A percentile compares a stretch with the other conserved stretches of the same genome.
Conservation (phyloP, 1,139 yeast species). For the Hyphopichia pseudoburtonii region DNA sequence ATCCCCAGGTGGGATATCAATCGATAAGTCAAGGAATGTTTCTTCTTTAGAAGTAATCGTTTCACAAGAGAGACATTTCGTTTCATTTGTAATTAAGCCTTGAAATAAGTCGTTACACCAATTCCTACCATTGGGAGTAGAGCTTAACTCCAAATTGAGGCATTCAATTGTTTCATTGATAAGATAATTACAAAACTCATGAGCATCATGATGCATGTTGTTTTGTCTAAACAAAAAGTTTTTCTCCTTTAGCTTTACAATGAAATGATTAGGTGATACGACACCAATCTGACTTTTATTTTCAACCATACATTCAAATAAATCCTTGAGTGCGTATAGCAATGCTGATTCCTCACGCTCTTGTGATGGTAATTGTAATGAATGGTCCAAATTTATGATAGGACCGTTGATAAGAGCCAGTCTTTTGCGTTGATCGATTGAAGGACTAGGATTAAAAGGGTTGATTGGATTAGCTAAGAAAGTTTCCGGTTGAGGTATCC, state of each 20-base stretch:
- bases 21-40: slow-evolving; percentile 78
- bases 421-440: slow-evolving; percentile 75
- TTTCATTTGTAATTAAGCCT: slow-evolving; percentile 83
- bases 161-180: slow-evolving; percentile 80
- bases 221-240: slow-evolving; percentile 83
- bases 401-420: slow-evolving; percentile 84
- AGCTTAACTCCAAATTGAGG: slow-evolving; percentile 42
- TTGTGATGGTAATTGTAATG: slow-evolving; percentile 42
- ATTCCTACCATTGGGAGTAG: slow-evolving; percentile 46
- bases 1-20: slow-evolving; percentile 75
- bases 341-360: slow-evolving; percentile 55
- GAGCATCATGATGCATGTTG: slow-evolving; percentile 96
- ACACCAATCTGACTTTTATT: slow-evolving; percentile 72
- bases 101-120: slow-evolving; percentile 78
- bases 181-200: slow-evolving; percentile 86
- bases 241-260: slow-evolving; percentile 74
- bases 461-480: slow-evolving; percentile 35
- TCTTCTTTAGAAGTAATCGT: slow-evolving; percentile 84
- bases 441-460: slow-evolving; percentile 50
- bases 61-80: slow-evolving; percentile 89
- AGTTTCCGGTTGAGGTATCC: slow-evolving; percentile 46
- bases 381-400: slow-evolving; percentile 73
- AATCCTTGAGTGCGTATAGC: slow-evolving; percentile 75
- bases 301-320: slow-evolving; percentile 82
- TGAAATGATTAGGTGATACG: slow-evolving; percentile 75